A percentile compares a stretch with the other conserved stretches of the same genome.
phyloP scores from a whole-genome alignment of 2,329 filamentous ascomycete genomes.

The Xylariales sp. region DNA sequence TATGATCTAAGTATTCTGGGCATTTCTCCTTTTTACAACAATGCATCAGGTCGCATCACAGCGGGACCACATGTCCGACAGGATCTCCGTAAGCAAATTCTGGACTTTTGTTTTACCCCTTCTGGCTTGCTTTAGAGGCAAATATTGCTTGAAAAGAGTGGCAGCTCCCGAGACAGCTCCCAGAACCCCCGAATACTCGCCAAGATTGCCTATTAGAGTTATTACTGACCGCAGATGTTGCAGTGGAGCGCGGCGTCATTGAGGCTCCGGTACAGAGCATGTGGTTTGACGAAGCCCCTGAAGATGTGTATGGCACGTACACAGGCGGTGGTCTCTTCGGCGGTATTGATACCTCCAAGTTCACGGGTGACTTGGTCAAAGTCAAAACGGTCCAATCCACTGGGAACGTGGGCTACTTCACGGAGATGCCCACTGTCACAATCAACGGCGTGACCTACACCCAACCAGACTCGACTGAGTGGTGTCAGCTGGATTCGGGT shows the following conservation, averaged over 20 bases:
- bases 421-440: slow-evolving; percentile 16
- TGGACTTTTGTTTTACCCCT: no score
- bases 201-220: no score
- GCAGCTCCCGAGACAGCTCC: no score
- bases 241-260: slow-evolving; percentile 22
- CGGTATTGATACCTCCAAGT: slow-evolving; percentile 29
- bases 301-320: slow-evolving; percentile 17
- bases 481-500: slow-evolving; percentile 8
- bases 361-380: slow-evolving; percentile 25
- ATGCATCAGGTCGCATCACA: slow-evolving; percentile 10
- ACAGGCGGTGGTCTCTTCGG: slow-evolving; percentile 28
- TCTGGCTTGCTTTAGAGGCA: no score
- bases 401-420: slow-evolving; percentile 14
- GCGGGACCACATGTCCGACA: slow-evolving; percentile 26
- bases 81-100: no score
- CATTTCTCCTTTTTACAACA: slow-evolving; percentile 20
- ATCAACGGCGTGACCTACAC: slow-evolving; percentile 20
- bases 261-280: slow-evolving; percentile 24
- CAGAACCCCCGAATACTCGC: no score
- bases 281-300: slow-evolving; percentile 29
- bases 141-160: no score
- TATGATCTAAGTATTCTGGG: slow-evolving; percentile 29
- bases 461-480: neutral
- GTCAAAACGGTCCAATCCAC: slow-evolving; percentile 23
- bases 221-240: no score